Base-by-base conservation (phyloP, 768 basidiomycete species). In the Xanthoconium stramineum region DNA sequence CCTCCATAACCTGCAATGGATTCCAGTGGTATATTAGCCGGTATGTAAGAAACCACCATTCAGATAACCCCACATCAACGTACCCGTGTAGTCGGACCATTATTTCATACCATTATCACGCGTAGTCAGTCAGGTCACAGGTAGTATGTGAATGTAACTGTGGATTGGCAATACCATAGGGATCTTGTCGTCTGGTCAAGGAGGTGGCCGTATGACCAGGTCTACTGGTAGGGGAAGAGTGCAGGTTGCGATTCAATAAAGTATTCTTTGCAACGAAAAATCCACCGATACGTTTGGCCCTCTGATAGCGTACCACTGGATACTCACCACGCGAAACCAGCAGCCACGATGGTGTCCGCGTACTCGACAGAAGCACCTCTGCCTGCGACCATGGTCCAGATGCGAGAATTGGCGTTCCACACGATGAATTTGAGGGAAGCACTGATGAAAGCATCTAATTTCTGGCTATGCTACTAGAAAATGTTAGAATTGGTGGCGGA, bases 111-210 rank as follows among this genome's bases (percentile, higher is more conserved):
- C n/a, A n/a, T n/a, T n/a, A n/a, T n/a, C n/a, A n/a, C n/a, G n/a
- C n/a, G n/a, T n/a, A n/a, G n/a, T n/a, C n/a, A n/a, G n/a, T n/a
- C n/a, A n/a, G n/a, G n/a, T n/a, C n/a, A n/a, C n/a, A n/a, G n/a
- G n/a, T n/a, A n/a, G n/a, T n/a, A n/a, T n/a, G n/a, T n/a, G n/a
- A n/a, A n/a, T n/a, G n/a, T n/a, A n/a, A n/a, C n/a, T n/a, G n/a
- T n/a, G n/a, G n/a, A n/a, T 99, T 99, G 78, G 97, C 97, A 60
- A 97, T 97, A 78, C 96, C 96, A 99, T 97, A 75, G 98, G 89
- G 71, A 98, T 85, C 78, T 99, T 99, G 80, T 97, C 97, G 48
- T 97, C 78, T 50, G 87, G 79, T 64, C 84, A 80, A 47, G 90
- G 86, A 24, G 80, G 75, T 46, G 95, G 94, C 56, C 96, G 94